Conservation (phyloP, 108 stramenopile genomes). For the Aurantiochytrium sp. region DNA sequence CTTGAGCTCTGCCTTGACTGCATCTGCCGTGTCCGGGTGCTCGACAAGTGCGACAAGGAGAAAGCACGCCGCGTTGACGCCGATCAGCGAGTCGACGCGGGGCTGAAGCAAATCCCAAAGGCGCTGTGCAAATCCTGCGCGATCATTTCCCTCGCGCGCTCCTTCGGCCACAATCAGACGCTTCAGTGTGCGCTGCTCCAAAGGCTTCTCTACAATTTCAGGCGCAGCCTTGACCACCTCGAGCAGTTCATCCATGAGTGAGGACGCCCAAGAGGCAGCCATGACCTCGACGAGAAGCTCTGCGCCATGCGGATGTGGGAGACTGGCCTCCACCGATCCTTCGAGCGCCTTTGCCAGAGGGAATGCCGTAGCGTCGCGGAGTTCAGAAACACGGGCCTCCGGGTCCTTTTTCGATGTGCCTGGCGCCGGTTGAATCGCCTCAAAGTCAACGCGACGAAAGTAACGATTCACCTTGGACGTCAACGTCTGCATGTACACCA, state of each 20-base stretch:
- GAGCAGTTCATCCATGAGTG: neutral
- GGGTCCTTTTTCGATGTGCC: neutral
- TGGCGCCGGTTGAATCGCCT: neutral
- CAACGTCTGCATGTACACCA: neutral
- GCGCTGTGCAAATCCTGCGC: neutral
- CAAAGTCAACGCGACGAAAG: neutral
- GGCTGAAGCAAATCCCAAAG: neutral
- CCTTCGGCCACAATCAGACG: neutral
- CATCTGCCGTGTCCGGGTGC: neutral
- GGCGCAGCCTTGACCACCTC: neutral
- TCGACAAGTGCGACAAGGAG: neutral
- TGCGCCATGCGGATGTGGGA: neutral
- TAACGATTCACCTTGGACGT: neutral
- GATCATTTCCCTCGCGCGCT: neutral
- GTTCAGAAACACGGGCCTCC: neutral
- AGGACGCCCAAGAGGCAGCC: neutral
- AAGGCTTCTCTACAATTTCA: neutral
- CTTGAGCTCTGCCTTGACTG: neutral
- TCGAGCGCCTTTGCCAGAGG: neutral
- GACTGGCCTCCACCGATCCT: neutral
- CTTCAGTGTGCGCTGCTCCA: neutral
- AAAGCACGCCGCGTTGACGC: neutral
- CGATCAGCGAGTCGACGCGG: neutral
- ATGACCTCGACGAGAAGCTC: neutral
- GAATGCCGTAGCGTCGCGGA: neutral